A percentile compares a stretch with the other conserved stretches of the same genome.
Conservation (phyloP, 768 basidiomycete species). For the Neoboletus brunneissimus region DNA sequence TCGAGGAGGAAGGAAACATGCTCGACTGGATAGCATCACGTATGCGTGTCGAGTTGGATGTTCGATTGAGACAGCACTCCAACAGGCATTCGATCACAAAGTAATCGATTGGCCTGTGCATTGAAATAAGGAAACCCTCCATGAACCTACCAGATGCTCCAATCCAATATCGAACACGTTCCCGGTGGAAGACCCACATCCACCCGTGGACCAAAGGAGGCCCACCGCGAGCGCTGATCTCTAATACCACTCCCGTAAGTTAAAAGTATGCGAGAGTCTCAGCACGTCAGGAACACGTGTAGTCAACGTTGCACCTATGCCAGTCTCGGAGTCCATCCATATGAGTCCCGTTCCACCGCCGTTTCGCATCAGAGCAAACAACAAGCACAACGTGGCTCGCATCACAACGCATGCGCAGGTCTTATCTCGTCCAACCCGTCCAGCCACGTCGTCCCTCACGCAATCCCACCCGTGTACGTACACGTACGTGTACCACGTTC, state of each 20-base stretch:
- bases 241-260: neutral
- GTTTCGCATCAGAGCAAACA: neutral
- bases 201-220: neutral
- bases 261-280: neutral
- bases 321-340: neutral
- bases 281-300: slow-evolving; percentile 20
- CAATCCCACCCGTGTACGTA: neutral
- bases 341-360: neutral
- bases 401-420: neutral
- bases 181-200: neutral
- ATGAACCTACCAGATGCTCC: neutral
- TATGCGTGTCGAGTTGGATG: neutral
- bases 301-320: slow-evolving; percentile 10
- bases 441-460: neutral
- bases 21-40: neutral
- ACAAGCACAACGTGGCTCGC: slow-evolving; percentile 1
- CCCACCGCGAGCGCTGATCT: neutral
- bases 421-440: neutral
- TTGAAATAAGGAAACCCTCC: neutral
- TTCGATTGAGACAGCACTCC: neutral
- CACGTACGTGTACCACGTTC: neutral
- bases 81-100: neutral
- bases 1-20: neutral
- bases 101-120: slow-evolving; percentile 1
- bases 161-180: neutral